Conservation (phyloP, 129 eudicot genomes). For the Apium graveolens region DNA sequence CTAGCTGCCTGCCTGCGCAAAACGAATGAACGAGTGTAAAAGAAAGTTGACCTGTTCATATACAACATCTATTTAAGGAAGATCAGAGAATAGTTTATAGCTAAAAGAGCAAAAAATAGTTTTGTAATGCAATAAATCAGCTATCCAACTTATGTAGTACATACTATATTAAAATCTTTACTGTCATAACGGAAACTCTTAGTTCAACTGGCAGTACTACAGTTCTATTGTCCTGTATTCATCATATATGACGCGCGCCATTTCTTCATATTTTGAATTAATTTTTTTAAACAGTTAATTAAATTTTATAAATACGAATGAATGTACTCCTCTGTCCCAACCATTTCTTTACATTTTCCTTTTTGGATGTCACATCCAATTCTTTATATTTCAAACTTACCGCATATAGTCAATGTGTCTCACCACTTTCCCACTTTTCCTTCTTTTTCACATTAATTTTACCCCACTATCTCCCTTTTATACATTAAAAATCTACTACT, state of each 20-base stretch:
- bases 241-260: background rate
- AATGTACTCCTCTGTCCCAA: no score
- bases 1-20: background rate
- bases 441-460: no score
- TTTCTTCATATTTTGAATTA: background rate
- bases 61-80: background rate
- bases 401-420: no score
- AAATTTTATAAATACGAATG: no score
- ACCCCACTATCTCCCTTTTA: no score
- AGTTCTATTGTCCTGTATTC: background rate
- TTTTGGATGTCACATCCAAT: no score
- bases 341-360: no score
- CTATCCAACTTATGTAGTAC: background rate
- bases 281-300: no score
- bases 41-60: background rate
- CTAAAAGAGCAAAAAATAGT: background rate
- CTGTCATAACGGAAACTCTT: background rate
- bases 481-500: no score
- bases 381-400: no score
- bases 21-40: background rate
- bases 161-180: background rate
- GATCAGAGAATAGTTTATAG: background rate
- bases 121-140: background rate
- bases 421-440: no score
- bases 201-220: background rate